Percentiles rank a stretch among this genome's conserved stretches.
Evolutionary conservation across 2,329 filamentous ascomycete species (phyloP).

Genomic region (Alternaria sp.): DNA sequence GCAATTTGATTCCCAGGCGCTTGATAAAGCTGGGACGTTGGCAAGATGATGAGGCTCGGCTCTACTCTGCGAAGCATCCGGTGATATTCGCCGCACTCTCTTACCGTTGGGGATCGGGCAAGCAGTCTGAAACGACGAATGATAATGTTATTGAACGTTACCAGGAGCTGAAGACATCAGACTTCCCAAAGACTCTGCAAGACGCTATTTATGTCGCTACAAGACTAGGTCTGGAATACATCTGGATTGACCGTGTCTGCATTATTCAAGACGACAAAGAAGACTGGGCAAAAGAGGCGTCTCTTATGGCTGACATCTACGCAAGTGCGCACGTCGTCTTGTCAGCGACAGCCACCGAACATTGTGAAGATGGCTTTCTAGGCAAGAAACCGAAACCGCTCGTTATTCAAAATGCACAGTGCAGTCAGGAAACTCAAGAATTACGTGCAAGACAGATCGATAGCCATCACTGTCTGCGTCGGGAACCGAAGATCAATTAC

Average conservation of each 20-base stretch:
- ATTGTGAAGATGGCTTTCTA: not conserved
- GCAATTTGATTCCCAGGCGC: not conserved
- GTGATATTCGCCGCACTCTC: not conserved
- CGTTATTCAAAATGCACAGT: too few relatives aligned
- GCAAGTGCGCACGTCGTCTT: not conserved
- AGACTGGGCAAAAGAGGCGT: not conserved
- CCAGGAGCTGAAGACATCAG: not conserved
- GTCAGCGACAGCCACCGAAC: not conserved
- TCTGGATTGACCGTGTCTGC: not conserved
- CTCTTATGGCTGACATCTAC: not conserved
- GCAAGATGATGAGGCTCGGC: not conserved
- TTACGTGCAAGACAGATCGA: too few relatives aligned
- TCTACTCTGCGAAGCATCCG: not conserved
- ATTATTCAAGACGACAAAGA: not conserved
- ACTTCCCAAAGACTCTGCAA: not conserved
- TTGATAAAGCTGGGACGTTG: not conserved
- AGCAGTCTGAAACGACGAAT: not conserved
- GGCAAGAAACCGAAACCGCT: too few relatives aligned
- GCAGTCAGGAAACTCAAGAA: too few relatives aligned
- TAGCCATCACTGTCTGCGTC: too few relatives aligned
- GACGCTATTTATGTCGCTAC: not conserved
- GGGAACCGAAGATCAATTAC: too few relatives aligned
- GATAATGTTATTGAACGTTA: accelerated
- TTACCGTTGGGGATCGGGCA: not conserved
- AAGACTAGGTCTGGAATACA: not conserved